phyloP scores from a whole-genome alignment of 2,329 filamentous ascomycete genomes.

The Penicillium occitanis region DNA sequence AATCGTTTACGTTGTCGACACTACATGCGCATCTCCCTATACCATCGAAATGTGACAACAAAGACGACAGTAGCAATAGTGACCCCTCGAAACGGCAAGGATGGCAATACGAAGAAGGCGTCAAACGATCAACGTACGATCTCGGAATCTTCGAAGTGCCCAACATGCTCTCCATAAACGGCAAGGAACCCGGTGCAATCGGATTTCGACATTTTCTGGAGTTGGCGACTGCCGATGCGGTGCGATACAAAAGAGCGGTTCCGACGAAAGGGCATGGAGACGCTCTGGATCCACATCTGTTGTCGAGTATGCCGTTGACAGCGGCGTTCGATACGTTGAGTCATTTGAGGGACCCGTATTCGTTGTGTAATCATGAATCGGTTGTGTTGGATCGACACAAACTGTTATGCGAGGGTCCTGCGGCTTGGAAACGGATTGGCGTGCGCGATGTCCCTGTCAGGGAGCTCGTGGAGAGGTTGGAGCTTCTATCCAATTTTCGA shows the following conservation, averaged over 20 bases:
- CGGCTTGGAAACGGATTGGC: conserved; percentile 44
- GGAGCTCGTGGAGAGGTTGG: conserved; percentile 36
- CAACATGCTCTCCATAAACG: conserved; percentile 50
- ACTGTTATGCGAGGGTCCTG: conserved; percentile 40
- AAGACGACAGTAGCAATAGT: conserved; percentile 23
- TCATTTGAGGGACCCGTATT: conserved; percentile 37
- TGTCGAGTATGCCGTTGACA: conserved; percentile 28
- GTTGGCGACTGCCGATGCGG: conserved; percentile 42
- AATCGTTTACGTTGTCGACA: conserved; percentile 44
- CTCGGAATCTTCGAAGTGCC: conserved; percentile 49
- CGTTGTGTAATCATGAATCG: conserved; percentile 35
- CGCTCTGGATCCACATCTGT: conserved; percentile 25
- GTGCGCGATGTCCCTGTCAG: conserved; percentile 40
- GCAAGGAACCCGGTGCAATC: conserved; percentile 48
- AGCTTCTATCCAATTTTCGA: conserved; percentile 36
- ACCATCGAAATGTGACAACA: conserved; percentile 32
- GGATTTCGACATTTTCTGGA: conserved; percentile 52
- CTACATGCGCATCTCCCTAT: conserved; percentile 48
- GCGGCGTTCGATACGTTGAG: conserved; percentile 38
- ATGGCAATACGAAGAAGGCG: conserved; percentile 24
- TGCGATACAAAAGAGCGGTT: conserved; percentile 27
- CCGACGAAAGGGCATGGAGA: conserved; percentile 25
- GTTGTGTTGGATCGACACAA: conserved; percentile 37
- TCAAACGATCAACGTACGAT: conserved; percentile 44
- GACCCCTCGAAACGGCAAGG: conserved; percentile 24